A percentile compares a stretch with the other conserved stretches of the same genome.
Evolutionary conservation across 305 asterid species (phyloP).

Genomic region (Solanum hybrid): DNA sequence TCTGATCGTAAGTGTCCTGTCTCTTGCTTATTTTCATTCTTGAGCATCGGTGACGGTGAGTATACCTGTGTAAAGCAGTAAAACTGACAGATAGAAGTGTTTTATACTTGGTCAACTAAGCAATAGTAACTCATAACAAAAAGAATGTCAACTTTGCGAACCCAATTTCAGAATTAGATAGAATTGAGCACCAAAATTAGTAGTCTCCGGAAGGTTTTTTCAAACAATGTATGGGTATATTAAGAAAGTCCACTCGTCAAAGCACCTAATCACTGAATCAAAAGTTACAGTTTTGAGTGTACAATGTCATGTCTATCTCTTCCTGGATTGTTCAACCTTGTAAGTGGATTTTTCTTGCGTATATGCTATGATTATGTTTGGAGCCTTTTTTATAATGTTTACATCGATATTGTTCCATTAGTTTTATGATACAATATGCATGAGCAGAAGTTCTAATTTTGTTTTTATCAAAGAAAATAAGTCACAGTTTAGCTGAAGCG

Average conservation of each 20-base stretch:
- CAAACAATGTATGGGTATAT: not conserved
- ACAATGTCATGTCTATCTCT: not conserved
- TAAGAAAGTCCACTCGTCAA: not conserved
- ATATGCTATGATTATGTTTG: not conserved
- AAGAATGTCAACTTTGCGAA: not conserved
- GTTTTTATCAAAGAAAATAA: not conserved
- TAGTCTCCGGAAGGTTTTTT: not conserved
- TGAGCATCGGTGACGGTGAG: not conserved
- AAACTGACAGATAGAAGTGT: not conserved
- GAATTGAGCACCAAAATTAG: not conserved
- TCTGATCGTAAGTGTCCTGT: conserved; percentile 63
- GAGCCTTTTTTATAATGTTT: not conserved
- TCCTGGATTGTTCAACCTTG: not conserved
- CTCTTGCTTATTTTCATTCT: not conserved
- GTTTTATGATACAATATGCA: not conserved
- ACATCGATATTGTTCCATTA: not conserved
- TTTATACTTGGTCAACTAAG: not conserved
- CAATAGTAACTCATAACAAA: not conserved
- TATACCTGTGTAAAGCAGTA: not conserved
- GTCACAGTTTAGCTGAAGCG: not conserved
- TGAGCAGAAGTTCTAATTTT: not conserved
- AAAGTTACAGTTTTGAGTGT: not conserved
- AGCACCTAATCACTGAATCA: not conserved
- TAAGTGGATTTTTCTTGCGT: not conserved
- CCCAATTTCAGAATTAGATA: not conserved